Evolutionary conservation across 2,329 filamentous ascomycete species (phyloP).

Genomic region (Volutella citrinella): DNA sequence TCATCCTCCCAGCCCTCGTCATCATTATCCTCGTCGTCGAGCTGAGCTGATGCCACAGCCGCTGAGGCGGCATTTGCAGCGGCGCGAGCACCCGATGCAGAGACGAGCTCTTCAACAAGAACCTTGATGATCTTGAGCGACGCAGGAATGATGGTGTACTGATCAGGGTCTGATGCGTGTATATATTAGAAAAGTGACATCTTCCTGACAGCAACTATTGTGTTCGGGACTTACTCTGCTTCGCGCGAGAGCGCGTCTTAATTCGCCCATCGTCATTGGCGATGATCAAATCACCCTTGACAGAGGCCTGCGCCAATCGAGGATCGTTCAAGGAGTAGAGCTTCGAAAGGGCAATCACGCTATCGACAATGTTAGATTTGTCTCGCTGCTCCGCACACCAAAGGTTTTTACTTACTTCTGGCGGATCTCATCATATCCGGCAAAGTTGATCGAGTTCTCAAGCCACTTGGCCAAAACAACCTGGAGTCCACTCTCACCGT

Average conservation of each 20-base stretch:
- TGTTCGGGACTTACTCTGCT: conserved; percentile 59
- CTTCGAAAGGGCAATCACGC: conserved; percentile 88
- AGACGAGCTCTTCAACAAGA: conserved; percentile 84
- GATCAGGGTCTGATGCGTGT: conserved; percentile 82
- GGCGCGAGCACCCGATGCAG: conserved; percentile 65
- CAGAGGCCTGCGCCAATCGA: conserved; percentile 73
- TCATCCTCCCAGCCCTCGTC: conserved; percentile 92
- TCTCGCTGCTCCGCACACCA: no score
- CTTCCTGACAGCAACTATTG: no score
- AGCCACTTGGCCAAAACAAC: conserved; percentile 94
- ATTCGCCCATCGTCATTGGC: conserved; percentile 72
- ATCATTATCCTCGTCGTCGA: conserved; percentile 64
- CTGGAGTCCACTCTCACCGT: conserved; percentile 76
- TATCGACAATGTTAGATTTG: conserved; percentile 43
- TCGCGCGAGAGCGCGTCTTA: conserved; percentile 89
- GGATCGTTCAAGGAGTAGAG: conserved; percentile 84
- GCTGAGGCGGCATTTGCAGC: conserved; percentile 62
- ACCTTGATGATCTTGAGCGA: conserved; percentile 96
- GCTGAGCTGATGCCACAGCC: conserved; percentile 58
- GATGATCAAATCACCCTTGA: conserved; percentile 89
- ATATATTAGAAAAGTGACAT: no score
- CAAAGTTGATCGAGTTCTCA: conserved; percentile 94
- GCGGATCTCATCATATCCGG: conserved; percentile 95
- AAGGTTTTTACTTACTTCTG: conserved; percentile 69
- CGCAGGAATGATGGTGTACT: conserved; percentile 82